phyloP scores from a whole-genome alignment of 2,329 filamentous ascomycete genomes.

The Stagonosporopsis vannaccii region DNA sequence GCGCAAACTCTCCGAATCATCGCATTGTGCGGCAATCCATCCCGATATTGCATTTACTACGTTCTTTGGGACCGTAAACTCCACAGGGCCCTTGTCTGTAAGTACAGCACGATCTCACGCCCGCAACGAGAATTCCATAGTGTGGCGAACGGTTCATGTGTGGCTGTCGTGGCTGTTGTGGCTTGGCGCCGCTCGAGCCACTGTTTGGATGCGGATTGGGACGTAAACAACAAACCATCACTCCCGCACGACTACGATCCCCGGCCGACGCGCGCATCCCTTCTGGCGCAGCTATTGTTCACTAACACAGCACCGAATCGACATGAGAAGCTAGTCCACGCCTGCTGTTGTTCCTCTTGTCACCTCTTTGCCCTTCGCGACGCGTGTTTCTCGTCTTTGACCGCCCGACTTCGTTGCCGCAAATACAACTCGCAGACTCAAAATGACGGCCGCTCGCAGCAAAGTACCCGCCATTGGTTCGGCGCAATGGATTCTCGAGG shows the following conservation, averaged over 20 bases:
- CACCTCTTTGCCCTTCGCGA: slow-evolving; percentile 29
- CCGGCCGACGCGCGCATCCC: slow-evolving; percentile 24
- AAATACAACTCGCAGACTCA: slow-evolving; percentile 17
- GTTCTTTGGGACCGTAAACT: too few relatives aligned
- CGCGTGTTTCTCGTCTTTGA: slow-evolving; percentile 30
- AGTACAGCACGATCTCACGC: not conserved
- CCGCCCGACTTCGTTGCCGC: slow-evolving; percentile 3
- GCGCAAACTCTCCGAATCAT: too few relatives aligned
- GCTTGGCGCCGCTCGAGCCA: not conserved
- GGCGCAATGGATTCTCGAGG: slow-evolving; percentile 82
- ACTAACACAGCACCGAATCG: slow-evolving; percentile 19
- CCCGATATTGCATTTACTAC: too few relatives aligned
- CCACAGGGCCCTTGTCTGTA: too few relatives aligned
- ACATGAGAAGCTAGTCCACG: slow-evolving; percentile 29
- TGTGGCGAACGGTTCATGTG: not conserved
- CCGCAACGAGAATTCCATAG: too few relatives aligned
- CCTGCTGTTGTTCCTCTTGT: slow-evolving; percentile 9
- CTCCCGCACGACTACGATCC: slow-evolving; percentile 21
- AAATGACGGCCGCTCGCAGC: slow-evolving; percentile 44
- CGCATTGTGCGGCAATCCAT: too few relatives aligned
- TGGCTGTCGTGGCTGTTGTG: slow-evolving; percentile 5
- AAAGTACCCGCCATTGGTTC: slow-evolving; percentile 72
- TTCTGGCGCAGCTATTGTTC: slow-evolving; percentile 19
- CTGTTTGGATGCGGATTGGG: slow-evolving; percentile 11
- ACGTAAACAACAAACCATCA: slow-evolving; percentile 20